Conservation (phyloP, 805 yeast genomes). For the Babjeviella inositovora region DNA sequence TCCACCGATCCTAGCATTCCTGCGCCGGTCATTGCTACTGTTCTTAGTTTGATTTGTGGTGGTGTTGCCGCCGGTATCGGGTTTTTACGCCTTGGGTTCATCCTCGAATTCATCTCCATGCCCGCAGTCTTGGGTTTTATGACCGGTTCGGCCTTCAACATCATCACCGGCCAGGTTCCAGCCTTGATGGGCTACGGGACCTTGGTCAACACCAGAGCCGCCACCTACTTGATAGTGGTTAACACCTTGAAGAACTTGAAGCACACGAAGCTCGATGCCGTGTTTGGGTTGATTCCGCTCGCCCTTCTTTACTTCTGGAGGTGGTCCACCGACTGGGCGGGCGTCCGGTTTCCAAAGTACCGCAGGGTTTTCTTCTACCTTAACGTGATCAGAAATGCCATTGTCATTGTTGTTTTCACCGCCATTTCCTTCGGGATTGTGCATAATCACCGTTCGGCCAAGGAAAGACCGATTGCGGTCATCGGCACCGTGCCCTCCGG, state of each 20-base stretch:
- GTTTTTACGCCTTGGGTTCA: slow-evolving; percentile 67
- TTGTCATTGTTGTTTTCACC: slow-evolving; percentile 70
- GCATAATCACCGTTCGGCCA: slow-evolving; percentile 19
- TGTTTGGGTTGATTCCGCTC: slow-evolving; percentile 70
- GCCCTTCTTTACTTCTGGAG: slow-evolving; percentile 63
- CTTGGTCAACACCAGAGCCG: slow-evolving; percentile 52
- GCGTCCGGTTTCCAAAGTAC: slow-evolving; percentile 45
- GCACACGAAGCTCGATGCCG: slow-evolving; percentile 63
- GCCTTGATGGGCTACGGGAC: slow-evolving; percentile 62
- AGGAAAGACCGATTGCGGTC: slow-evolving; percentile 34
- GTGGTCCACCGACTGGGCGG: slow-evolving; percentile 39
- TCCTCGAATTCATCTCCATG: slow-evolving; percentile 75
- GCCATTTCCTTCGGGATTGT: slow-evolving; percentile 69
- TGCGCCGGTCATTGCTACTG: slow-evolving; percentile 68
- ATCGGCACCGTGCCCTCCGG: slow-evolving; percentile 78
- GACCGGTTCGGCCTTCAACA: slow-evolving; percentile 85
- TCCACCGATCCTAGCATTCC: slow-evolving; percentile 18
- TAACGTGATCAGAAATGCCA: slow-evolving; percentile 67
- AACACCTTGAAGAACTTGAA: slow-evolving; percentile 58
- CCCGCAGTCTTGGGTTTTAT: slow-evolving; percentile 93
- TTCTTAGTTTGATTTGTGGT: slow-evolving; percentile 71
- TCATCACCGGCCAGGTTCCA: slow-evolving; percentile 77
- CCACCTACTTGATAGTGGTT: slow-evolving; percentile 58
- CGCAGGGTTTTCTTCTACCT: slow-evolving; percentile 48
- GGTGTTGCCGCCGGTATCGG: slow-evolving; percentile 75